Conservation (phyloP, 495 filamentous ascomycete genomes). For the Annulohypoxylon maeteangense region DNA sequence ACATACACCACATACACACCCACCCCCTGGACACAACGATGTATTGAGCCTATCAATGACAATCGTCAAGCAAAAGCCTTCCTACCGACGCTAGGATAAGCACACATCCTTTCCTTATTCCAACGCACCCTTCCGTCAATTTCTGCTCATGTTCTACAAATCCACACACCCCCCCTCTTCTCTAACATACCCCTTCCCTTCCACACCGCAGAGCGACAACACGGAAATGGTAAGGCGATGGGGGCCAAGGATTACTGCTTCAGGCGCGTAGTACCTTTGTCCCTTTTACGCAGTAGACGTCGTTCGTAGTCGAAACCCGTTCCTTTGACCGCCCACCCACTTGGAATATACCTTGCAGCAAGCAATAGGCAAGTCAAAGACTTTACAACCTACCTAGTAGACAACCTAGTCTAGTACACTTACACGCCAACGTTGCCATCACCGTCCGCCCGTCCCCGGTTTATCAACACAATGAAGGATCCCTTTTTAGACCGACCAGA, state of each 20-base stretch:
- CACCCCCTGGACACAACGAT: constrained; percentile 11
- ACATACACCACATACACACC: too few species aligned
- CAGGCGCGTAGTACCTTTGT: constrained; percentile 46
- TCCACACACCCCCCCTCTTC: constrained; percentile 27
- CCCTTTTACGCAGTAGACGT: constrained; percentile 46
- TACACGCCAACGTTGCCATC: constrained; percentile 47
- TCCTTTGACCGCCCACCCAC: constrained; percentile 48
- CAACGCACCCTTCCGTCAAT: constrained; percentile 39
- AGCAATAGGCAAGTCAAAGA: constrained; percentile 47
- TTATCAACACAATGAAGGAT: constrained; percentile 50
- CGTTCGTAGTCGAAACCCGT: constrained; percentile 45
- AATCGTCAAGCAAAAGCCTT: constrained; percentile 32
- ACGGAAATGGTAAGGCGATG: constrained; percentile 46
- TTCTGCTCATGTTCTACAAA: constrained; percentile 39
- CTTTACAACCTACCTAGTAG: constrained; percentile 6
- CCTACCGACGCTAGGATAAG: constrained; percentile 41
- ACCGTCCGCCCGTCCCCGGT: constrained; percentile 49
- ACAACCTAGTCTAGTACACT: constrained; percentile 44
- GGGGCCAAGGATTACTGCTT: constrained; percentile 47
- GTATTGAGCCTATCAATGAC: constrained; percentile 33
- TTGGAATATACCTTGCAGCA: constrained; percentile 47
- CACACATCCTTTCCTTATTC: constrained; percentile 42
- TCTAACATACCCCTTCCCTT: constrained; percentile 11
- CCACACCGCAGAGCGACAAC: constrained; percentile 35
- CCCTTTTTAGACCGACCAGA: constrained; percentile 49